A percentile compares a stretch with the other conserved stretches of the same genome.
These are phyloP conservation scores for Cardamine chenopodiifolia DNA, from an alignment of 345 rosid genomes.

Conservation along the genomic window DNA sequence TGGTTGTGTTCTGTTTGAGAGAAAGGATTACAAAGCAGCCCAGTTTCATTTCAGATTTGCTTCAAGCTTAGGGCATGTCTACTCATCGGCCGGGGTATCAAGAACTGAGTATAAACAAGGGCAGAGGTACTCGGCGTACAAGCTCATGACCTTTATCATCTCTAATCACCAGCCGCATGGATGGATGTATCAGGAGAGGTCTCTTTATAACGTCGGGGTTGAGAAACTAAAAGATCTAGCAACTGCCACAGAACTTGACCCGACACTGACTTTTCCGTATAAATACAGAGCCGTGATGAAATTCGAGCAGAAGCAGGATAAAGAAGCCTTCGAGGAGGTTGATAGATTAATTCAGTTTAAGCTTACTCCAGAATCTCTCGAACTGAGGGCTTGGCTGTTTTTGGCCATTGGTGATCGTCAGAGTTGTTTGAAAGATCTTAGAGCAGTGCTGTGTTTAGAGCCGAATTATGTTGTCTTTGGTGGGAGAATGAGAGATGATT, in stretches of 20 bases:
- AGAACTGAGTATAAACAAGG: conserved; percentile 82
- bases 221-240: conserved; percentile 67
- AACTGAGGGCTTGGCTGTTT: conserved; percentile 79
- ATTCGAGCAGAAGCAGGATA: conserved; percentile 60
- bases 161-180: conserved; percentile 64
- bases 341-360: conserved; percentile 68
- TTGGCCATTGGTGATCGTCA: conserved; percentile 69
- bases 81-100: conserved; percentile 81
- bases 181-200: conserved; percentile 98
- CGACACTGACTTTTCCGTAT: conserved; percentile 75
- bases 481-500: conserved; percentile 54
- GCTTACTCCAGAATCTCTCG: conserved; percentile 78
- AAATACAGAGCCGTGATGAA: conserved; percentile 73
- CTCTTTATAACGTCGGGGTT: conserved; percentile 61
- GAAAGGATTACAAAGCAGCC: conserved; percentile 63
- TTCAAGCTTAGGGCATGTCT: conserved; percentile 72
- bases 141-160: conserved; percentile 65
- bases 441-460: conserved; percentile 71
- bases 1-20: conserved; percentile 72
- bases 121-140: conserved; percentile 64
- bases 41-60: conserved; percentile 68
- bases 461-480: conserved; percentile 68
- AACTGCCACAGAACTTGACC: conserved; percentile 81
- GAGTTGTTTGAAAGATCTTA: conserved; percentile 71
- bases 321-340: conserved; percentile 70